Evolutionary conservation across 2,329 filamentous ascomycete genomes (phyloP).

Genomic region (Diaporthe aspalathi): DNA sequence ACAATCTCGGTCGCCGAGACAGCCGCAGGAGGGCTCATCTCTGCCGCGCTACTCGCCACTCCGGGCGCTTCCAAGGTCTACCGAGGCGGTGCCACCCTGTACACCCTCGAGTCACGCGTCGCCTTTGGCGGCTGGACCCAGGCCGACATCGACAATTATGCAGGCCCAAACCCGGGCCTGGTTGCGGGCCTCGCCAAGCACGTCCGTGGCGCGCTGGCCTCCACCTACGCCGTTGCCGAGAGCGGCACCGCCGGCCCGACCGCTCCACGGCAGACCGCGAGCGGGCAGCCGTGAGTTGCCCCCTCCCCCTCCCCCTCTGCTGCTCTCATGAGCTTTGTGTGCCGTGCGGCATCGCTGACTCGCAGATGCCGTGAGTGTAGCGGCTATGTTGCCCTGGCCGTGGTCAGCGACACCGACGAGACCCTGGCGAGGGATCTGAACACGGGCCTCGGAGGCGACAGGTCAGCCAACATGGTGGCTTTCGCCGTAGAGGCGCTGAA

Average conservation of each 20-base stretch:
- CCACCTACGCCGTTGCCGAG: constrained; percentile 69
- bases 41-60: constrained; percentile 66
- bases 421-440: constrained; percentile 65
- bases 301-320: not conserved
- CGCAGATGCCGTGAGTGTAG: constrained; percentile 46
- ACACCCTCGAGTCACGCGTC: constrained; percentile 68
- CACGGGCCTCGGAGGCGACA: constrained; percentile 63
- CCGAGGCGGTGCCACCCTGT: constrained; percentile 71
- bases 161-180: constrained; percentile 69
- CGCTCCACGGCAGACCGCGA: constrained; percentile 62
- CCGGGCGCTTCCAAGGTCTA: constrained; percentile 70
- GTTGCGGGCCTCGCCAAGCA: constrained; percentile 67
- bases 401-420: constrained; percentile 64
- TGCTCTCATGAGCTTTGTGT: not conserved
- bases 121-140: constrained; percentile 71
- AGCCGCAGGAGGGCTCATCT: constrained; percentile 72
- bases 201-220: constrained; percentile 63
- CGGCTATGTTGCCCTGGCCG: constrained; percentile 73
- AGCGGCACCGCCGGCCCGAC: constrained; percentile 74
- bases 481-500: constrained; percentile 70
- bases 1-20: constrained; percentile 72
- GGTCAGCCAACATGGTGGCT: constrained; percentile 71
- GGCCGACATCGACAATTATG: constrained; percentile 62
- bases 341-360: not conserved
- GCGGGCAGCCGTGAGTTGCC: constrained; percentile 61